Evolutionary conservation across 805 yeast genomes (phyloP), one percentile per base, ranked within the genome.

Genomic region (Wickerhamiella qilinensis): DNA sequence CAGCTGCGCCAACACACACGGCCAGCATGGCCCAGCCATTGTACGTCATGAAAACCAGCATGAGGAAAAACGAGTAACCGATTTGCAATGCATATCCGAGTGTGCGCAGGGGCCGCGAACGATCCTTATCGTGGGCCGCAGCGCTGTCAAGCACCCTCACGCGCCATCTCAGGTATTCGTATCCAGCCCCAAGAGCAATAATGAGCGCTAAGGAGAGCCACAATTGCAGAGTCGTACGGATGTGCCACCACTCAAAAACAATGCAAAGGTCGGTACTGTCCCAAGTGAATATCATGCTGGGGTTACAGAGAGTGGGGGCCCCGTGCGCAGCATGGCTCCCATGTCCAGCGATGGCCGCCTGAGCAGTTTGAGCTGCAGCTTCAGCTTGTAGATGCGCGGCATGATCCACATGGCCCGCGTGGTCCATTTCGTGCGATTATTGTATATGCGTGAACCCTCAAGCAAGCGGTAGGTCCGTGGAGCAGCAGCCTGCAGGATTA

Each of bases 1-100:
- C 18, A n/a, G 64, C 67, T 2, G 91, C 91, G 2, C 93, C 93
- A 2, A 66, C 45, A 1, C 72, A 74, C 8, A 79, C 80, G 3
- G 88, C 74, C 6, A 72, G 35, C 91, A 81, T 80, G 25, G 75
- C 68, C 86, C 86, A 82, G 11, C 88, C 65, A 53, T 81, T 81
- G 55, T 78, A 82, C 4, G 88, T 79, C 94, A 82, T 82, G 48
- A 81, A 82, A 0, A 83, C 71, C 47, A 81, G 67, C 93, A 82
- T 81, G 49, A 75, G 59, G 62, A 75, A 59, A 33, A 45, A 45
- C 9, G 53, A 48, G 43, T 50, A 51, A 21, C 50, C 52, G 8
- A 51, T 54, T 41, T 48, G 52, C 3, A 43, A 9, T 14, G 51
- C 53, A 30, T 51, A 51, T 18, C 48, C 53, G 3, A 50, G 3